Base-by-base conservation (phyloP, 202 grass and related monocot species). In the Cymbopogon flexuosus region DNA sequence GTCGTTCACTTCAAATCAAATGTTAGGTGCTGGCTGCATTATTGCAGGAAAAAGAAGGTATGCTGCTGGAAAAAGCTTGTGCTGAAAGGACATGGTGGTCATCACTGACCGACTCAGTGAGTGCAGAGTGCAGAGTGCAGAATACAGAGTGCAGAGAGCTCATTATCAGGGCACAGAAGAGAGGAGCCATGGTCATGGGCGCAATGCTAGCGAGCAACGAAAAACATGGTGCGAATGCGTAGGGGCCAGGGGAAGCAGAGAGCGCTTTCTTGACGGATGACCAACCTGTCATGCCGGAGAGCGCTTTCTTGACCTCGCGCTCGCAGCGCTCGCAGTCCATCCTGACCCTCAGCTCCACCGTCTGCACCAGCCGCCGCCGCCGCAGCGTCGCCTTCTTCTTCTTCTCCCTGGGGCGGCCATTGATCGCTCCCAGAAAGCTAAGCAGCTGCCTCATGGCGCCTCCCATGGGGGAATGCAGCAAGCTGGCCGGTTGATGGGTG, bases 321-420 rank as follows among this genome's bases (percentile, higher is more conserved):
- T 97, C 91, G 68, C 94, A 97, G 41, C 91, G 89, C 29, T 94
- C 87, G 76, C 91, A 92, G 76, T 92, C 94, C 89, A 97, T 97
- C 83, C 90, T 87, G 66, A 94, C 88, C 85, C 85, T 92, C 14
- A 97, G 85, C 82, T 97, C 89, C 72, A 97, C 86, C 61, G 84
- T 22, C 67, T 79, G 86, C 68, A 11, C 8, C 54, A 40, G 65
- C n/a, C 27, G 27, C 27, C 27, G 76, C 61, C 84, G 87, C 78
- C 57, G 68, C 77, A 40, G 73, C 72, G 39, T 68, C 89, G n/a
- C 72, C 62, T 62, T 81, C 72, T 31, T 72, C 47, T 41, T 73
- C 52, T 60, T 84, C 86, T 86, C 63, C 18, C 39, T 68, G 41
- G 86, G 84, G 47, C 73, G 51, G 49, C 77, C 78, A 81, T 70